Conservation (phyloP, 352 stramenopile genomes). For the Aphanomyces stellatus region DNA sequence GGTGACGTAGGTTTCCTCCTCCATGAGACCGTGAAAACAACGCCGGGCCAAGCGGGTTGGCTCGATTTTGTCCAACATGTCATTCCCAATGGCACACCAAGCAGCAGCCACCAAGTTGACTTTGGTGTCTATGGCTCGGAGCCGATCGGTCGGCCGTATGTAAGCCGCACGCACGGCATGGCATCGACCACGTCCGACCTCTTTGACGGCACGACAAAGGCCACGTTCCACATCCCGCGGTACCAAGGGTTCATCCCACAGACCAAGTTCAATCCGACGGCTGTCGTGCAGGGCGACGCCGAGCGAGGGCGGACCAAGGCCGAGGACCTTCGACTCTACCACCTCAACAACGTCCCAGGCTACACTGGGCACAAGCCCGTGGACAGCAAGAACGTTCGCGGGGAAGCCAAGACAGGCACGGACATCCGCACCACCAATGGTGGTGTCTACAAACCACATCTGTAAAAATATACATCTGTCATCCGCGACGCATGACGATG, state of each 20-base stretch:
- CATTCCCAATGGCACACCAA: slow-evolving; percentile 46
- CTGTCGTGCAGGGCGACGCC: slow-evolving; percentile 45
- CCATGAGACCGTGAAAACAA: slow-evolving; percentile 35
- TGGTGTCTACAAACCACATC: slow-evolving; percentile 43
- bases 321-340: slow-evolving; percentile 54
- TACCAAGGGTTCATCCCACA: slow-evolving; percentile 65
- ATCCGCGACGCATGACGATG: too few species aligned
- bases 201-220: slow-evolving; percentile 50
- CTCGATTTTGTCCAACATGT: slow-evolving; percentile 25
- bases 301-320: slow-evolving; percentile 28
- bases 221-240: slow-evolving; percentile 74
- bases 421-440: slow-evolving; percentile 52
- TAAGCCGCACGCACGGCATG: slow-evolving; percentile 61
- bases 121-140: slow-evolving; percentile 58
- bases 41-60: slow-evolving; percentile 20
- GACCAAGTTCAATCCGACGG: slow-evolving; percentile 47
- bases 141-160: slow-evolving; percentile 52
- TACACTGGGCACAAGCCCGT: slow-evolving; percentile 76
- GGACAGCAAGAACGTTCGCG: slow-evolving; percentile 70
- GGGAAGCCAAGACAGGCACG: slow-evolving; percentile 54
- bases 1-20: neutral
- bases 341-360: slow-evolving; percentile 72
- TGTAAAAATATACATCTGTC: too few species aligned
- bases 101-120: slow-evolving; percentile 66
- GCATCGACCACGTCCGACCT: slow-evolving; percentile 68